These are phyloP conservation scores for Chaetothyriales sp. DNA, from an alignment of 2,329 filamentous ascomycete species.

Conservation along the genomic window DNA sequence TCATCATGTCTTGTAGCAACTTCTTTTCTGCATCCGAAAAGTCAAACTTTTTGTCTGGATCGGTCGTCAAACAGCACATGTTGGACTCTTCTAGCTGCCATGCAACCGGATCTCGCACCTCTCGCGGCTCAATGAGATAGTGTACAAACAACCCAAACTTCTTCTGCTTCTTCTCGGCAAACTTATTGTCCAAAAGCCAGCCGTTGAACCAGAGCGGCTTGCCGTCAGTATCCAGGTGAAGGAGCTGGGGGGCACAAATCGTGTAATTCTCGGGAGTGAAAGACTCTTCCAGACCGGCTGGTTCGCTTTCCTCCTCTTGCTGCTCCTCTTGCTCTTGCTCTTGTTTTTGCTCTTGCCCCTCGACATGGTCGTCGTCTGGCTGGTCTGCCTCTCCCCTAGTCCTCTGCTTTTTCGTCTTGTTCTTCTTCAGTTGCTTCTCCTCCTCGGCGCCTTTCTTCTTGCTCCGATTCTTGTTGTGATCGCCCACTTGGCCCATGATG, in stretches of 20 bases:
- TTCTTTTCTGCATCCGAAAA: constrained; percentile 13
- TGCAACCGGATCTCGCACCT: constrained; percentile 14
- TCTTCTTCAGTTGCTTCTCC: constrained; percentile 14
- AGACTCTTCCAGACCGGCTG: constrained; percentile 2
- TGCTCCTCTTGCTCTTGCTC: constrained; percentile 1
- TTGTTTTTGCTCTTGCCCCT: constrained; percentile 1
- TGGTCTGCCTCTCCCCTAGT: constrained; percentile 1
- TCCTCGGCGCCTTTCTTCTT: constrained; percentile 14
- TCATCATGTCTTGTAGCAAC: constrained; percentile 15
- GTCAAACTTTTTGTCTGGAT: constrained; percentile 12
- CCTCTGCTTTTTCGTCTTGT: constrained; percentile 5
- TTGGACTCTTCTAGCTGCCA: constrained; percentile 18
- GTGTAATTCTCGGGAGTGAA: constrained; percentile 19
- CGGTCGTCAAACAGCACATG: constrained; percentile 17
- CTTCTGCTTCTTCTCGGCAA: constrained; percentile 24
- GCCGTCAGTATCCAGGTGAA: constrained; percentile 30
- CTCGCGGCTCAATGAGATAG: constrained; percentile 17
- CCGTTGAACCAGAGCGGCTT: constrained; percentile 37
- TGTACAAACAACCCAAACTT: constrained; percentile 25
- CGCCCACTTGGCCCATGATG: constrained; percentile 12
- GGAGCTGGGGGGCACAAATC: constrained; percentile 33
- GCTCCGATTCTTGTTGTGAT: constrained; percentile 1
- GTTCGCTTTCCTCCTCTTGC: constrained; percentile 2
- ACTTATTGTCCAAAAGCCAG: constrained; percentile 32
- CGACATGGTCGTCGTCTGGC: not conserved